Evolutionary conservation across 208 protist species (phyloP), one percentile per base, ranked within the genome.

Genomic region (Blastocrithidia nonstop): DNA sequence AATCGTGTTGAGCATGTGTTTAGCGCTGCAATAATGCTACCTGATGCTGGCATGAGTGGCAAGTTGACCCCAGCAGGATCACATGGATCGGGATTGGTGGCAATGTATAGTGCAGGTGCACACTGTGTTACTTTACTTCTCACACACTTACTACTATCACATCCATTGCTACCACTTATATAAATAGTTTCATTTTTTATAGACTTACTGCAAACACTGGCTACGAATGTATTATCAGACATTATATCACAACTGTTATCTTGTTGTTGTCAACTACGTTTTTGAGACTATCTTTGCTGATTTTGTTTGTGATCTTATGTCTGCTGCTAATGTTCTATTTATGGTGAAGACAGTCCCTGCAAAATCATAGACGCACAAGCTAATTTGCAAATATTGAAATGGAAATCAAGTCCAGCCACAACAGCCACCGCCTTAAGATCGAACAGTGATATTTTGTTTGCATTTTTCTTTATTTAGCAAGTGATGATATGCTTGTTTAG

Each of bases 81-180:
- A 51, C 77, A 64, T 4, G 77, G 72, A 46, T 88, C 78, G 33
- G 70, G 61, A 57, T 88, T 88, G 0, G 71, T 82, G 19, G 78
- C 78, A 15, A 88, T 50, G 38, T 83, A 87, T 11, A 61, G 36
- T 2, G 11, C 19, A 7, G 42, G 20, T 22, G 8, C 28, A 41
- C 0, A 16, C 31, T n/a, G 4, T 20, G 27, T 11, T n/a, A n/a
- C n/a, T n/a, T n/a, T n/a, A n/a, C n/a, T n/a, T n/a, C n/a, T n/a
- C n/a, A n/a, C n/a, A n/a, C n/a, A n/a, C n/a, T n/a, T n/a, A n/a
- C n/a, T n/a, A n/a, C n/a, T n/a, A n/a, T n/a, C n/a, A n/a, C n/a
- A n/a, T n/a, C n/a, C n/a, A n/a, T n/a, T n/a, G n/a, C n/a, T n/a
- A n/a, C n/a, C n/a, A n/a, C n/a, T n/a, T n/a, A n/a, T n/a, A n/a